Evolutionary conservation across 805 yeast species (phyloP), one percentile per base, ranked within the genome.

Genomic region (Yamadazyma tumulicola): DNA sequence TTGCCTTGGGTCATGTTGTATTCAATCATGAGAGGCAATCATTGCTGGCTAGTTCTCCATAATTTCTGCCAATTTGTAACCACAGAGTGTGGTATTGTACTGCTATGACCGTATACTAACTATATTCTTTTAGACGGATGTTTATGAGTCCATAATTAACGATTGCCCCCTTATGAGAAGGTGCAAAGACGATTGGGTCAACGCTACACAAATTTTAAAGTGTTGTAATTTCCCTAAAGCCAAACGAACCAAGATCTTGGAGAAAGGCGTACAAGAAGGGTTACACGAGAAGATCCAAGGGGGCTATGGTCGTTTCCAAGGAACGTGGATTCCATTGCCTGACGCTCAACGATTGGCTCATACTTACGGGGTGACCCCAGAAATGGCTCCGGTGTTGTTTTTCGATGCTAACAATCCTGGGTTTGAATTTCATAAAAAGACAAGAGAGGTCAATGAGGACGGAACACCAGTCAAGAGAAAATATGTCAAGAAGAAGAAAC

Each of bases 251-350:
- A 81, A 95, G 49, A 87, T 89, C 42, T 71, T 89, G 48, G 97
- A 89, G 55, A 79, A 83, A 50, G 96, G 89, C 44, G 95, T 91
- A n/a, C 96, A 91, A 53, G 75, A 74, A 26, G 95, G 95, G 4
- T 61, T 69, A 13, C 97, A 89, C 56, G 96, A 89, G 51, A 91
- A 91, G 57, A 87, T 89, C 15, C 97, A 89, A 59, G 97, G 97
- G 42, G 97, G 97, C 2, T 89, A 88, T 55, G 97, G 97, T 35
- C 81, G 89, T 53, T 91, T 88, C 59, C 97, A 91, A 59, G 97
- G 96, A 12, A 89, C 97, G 2, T 89, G 96, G 96, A 89, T 89
- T 6, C 97, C 97, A 0, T 60, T 85, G 42, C 77, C 72, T 5
- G 76, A 85, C 32, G 97, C 96, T 1, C 61, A 53, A 32, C 47